Conservation (phyloP, 768 basidiomycete genomes). For the Lyophyllum semitale region DNA sequence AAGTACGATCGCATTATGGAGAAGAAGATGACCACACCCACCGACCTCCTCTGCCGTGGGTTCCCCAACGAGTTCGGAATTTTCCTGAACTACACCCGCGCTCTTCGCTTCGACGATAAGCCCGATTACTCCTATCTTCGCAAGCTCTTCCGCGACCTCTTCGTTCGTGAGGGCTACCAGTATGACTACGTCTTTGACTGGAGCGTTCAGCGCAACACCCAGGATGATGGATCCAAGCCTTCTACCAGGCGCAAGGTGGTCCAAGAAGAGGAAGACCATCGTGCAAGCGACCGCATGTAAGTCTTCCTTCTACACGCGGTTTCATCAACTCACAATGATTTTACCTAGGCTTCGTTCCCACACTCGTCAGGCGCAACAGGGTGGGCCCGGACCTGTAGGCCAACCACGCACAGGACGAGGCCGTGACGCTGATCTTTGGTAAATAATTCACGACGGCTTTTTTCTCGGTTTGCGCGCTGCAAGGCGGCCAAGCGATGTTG, state of each 20-base stretch:
- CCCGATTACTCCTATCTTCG: slow-evolving; percentile 99
- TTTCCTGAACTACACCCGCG: slow-evolving; percentile 98
- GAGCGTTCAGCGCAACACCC: slow-evolving; percentile 81
- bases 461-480: slow-evolving; percentile 41
- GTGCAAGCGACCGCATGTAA: slow-evolving; percentile 82
- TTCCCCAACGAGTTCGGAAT: slow-evolving; percentile 99
- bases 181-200: slow-evolving; percentile 99
- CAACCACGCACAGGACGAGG: slow-evolving; percentile 47
- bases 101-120: slow-evolving; percentile 99
- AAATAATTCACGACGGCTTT: slow-evolving; percentile 35
- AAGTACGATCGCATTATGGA: slow-evolving; percentile 99
- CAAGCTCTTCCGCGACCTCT: slow-evolving; percentile 98
- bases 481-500: slow-evolving; percentile 45
- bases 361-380: slow-evolving; percentile 79
- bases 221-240: slow-evolving; percentile 72
- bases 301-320: slow-evolving; percentile 28
- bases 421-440: slow-evolving; percentile 58
- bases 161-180: slow-evolving; percentile 96
- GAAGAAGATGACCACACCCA: slow-evolving; percentile 99
- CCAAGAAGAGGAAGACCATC: slow-evolving; percentile 84
- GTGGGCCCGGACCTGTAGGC: slow-evolving; percentile 48
- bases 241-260: slow-evolving; percentile 75
- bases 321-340: slow-evolving; percentile 17
- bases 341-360: slow-evolving; percentile 77
- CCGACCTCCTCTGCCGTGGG: slow-evolving; percentile 96